A percentile compares a stretch with the other conserved stretches of the same genome.
Conservation (phyloP, 139 green algal genomes). For the Tetradesmus lagerheimii region DNA sequence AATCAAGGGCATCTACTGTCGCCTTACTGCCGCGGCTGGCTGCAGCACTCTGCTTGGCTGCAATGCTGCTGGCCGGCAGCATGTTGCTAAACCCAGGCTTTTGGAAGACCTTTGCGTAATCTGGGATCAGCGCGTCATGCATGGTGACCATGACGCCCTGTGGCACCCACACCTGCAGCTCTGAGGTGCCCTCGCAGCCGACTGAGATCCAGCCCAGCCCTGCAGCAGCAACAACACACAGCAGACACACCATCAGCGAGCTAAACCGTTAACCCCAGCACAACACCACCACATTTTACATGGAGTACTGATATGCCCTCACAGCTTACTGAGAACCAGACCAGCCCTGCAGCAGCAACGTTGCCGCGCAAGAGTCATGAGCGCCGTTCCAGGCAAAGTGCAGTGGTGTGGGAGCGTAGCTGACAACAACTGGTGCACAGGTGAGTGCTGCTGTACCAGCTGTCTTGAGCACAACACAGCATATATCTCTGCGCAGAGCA, state of each 20-base stretch:
- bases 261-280: no score
- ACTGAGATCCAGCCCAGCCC: conserved; percentile 95
- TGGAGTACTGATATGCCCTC: no score
- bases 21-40: conserved; percentile 7
- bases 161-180: conserved; percentile 86
- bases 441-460: no score
- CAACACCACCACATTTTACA: no score
- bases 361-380: no score
- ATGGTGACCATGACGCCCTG: conserved; percentile 86
- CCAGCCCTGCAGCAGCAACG: no score
- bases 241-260: background rate
- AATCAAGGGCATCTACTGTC: background rate
- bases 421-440: no score
- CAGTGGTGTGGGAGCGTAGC: no score
- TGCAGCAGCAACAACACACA: conserved; percentile 53
- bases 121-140: conserved; percentile 87
- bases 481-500: no score
- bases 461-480: no score
- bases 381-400: no score
- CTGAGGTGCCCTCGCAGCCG: conserved; percentile 77
- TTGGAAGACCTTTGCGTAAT: conserved; percentile 84
- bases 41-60: background rate
- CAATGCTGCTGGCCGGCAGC: conserved; percentile 44
- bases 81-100: conserved; percentile 81
- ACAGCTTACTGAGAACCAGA: no score